Base-by-base conservation (phyloP, 148 eudicot species). In the Rheum nobile region DNA sequence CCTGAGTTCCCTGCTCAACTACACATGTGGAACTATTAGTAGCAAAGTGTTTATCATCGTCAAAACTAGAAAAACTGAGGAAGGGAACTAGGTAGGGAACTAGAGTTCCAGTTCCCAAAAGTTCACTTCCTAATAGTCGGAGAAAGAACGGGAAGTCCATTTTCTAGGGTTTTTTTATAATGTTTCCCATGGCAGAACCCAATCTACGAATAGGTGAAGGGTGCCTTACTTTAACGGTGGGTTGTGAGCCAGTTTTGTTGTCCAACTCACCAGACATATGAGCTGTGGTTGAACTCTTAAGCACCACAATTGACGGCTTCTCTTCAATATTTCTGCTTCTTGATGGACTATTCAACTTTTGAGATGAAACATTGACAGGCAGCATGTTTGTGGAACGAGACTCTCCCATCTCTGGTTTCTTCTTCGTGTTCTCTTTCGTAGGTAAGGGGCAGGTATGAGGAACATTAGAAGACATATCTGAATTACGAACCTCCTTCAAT, bases 201-300 rank as follows among this genome's bases (percentile, higher is more conserved):
- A 90, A 74, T 67, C 89, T 83, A 26, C 88, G 88, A 68, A 76
- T 85, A n/a, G 94, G 96, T 43, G 98, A 89, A 29, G 82, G 78
- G 74, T 85, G 77, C 80, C 92, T 83, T 69, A 71, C 78, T 73
- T 81, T 86, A 3, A 75, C 41, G 74, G 76, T 71, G 48, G 80
- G 75, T 44, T 71, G 77, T 43, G 73, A 79, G 68, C 71, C 80
- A n/a, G 44, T 78, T 75, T 77, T 81, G 32, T 34, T 72, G 74
- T 84, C 74, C 46, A 77, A 78, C 22, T 70, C 79, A 71, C 57
- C 75, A n/a, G 47, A 80, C 43, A 80, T 43, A n/a, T 75, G 84
- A 59, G 37, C 75, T 48, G 46, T 74, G 76, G 63, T 72, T 47
- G 76, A 71, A 55, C 82, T 78, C 77, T 69, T 50, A 38, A 75